Evolutionary conservation across 495 filamentous ascomycete genomes (phyloP).

Genomic region (Polyplosphaeria fusca): DNA sequence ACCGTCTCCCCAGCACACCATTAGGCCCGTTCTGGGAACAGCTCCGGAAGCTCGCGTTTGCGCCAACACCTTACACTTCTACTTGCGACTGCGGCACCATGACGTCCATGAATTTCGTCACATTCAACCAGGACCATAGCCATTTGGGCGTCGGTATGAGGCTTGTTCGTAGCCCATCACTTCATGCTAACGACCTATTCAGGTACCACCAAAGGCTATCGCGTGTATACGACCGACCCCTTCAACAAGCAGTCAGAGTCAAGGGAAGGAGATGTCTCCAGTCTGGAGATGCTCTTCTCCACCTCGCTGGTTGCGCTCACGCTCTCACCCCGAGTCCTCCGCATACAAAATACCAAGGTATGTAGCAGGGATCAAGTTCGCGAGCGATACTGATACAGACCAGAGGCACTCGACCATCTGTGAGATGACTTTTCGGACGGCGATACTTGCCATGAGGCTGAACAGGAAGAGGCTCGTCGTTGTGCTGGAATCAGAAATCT

Average conservation of each 20-base stretch:
- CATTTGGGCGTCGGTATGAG: constrained; percentile 83
- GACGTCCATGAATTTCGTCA: constrained; percentile 83
- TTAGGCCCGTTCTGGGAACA: background rate
- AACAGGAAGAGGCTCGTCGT: constrained; percentile 93
- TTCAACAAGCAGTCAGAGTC: constrained; percentile 91
- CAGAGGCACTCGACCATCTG: constrained; percentile 94
- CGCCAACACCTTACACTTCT: background rate
- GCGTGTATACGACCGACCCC: constrained; percentile 92
- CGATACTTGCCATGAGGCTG: constrained; percentile 84
- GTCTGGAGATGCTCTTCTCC: constrained; percentile 98
- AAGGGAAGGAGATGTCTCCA: constrained; percentile 86
- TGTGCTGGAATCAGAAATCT: constrained; percentile 90
- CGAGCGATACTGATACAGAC: constrained; percentile 19
- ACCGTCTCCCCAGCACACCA: background rate
- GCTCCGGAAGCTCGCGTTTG: background rate
- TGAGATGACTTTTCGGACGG: constrained; percentile 95
- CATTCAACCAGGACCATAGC: constrained; percentile 98
- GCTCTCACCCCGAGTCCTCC: constrained; percentile 79
- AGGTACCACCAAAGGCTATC: constrained; percentile 89
- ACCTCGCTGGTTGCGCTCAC: constrained; percentile 96
- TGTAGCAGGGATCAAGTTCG: constrained; percentile 33
- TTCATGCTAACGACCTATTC: background rate
- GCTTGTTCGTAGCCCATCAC: background rate
- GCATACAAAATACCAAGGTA: constrained; percentile 97
- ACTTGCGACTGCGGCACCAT: background rate